These are phyloP conservation scores for Phytophthora capsici DNA, from an alignment of 352 stramenopile species.

Conservation along the genomic window DNA sequence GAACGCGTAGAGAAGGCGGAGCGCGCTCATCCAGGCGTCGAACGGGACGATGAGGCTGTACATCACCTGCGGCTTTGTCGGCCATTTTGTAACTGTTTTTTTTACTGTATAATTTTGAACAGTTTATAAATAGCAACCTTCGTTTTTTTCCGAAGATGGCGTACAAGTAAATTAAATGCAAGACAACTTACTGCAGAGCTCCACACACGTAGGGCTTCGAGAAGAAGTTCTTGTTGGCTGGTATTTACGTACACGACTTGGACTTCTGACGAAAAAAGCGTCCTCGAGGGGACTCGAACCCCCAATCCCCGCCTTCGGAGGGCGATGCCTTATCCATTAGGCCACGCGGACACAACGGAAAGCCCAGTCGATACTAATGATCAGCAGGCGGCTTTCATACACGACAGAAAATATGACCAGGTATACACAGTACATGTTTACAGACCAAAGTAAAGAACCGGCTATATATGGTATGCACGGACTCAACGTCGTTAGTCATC, in stretches of 20 bases:
- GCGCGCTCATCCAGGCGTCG: slow-evolving; percentile 44
- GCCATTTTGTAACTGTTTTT: slow-evolving; percentile 10
- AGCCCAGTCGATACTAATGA: neutral
- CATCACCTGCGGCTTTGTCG: neutral
- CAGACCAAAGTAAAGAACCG: too few species aligned
- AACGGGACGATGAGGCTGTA: neutral
- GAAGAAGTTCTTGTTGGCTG: too few species aligned
- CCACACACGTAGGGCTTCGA: too few species aligned
- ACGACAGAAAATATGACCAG: neutral
- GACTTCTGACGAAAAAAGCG: slow-evolving; percentile 21
- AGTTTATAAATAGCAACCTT: too few species aligned
- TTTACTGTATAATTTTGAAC: slow-evolving; percentile 17
- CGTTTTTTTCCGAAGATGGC: neutral
- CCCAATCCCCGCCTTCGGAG: slow-evolving; percentile 75
- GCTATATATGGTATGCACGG: too few species aligned
- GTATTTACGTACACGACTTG: too few species aligned
- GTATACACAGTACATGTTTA: too few species aligned
- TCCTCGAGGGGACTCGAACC: slow-evolving; percentile 77
- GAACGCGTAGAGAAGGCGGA: slow-evolving; percentile 47
- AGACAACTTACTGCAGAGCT: too few species aligned
- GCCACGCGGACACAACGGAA: slow-evolving; percentile 34
- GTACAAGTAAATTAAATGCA: too few species aligned
- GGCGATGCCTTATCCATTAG: slow-evolving; percentile 82
- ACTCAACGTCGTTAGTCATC: too few species aligned
- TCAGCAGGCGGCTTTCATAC: neutral